Evolutionary conservation across 2,329 filamentous ascomycete genomes (phyloP).

Genomic region (Achaetomium macrosporum): DNA sequence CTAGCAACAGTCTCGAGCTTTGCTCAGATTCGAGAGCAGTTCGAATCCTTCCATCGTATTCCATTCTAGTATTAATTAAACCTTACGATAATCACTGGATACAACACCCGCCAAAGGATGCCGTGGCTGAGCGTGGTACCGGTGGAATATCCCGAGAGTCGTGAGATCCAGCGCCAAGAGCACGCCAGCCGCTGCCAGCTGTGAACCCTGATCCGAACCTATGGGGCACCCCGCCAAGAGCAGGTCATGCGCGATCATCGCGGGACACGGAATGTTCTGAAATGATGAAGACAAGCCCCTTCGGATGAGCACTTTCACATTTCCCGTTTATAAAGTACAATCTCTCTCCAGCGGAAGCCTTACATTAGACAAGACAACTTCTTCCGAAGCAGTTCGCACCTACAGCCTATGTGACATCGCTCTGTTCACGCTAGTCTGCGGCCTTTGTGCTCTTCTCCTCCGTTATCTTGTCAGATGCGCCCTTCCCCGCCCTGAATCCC

Average conservation of each 20-base stretch:
- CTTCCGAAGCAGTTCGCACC: too few species aligned
- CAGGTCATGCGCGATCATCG: not conserved
- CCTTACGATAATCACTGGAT: too few species aligned
- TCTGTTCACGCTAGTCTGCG: not conserved
- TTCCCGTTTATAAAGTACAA: not conserved
- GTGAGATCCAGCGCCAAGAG: not conserved
- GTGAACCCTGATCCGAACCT: not conserved
- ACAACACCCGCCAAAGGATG: too few species aligned
- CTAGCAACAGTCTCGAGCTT: not conserved
- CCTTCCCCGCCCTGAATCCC: slow-evolving; percentile 3
- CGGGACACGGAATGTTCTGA: not conserved
- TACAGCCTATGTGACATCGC: not conserved
- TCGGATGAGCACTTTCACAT: not conserved
- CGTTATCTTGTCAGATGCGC: not conserved
- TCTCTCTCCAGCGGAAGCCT: too few species aligned
- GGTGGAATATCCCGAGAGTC: too few species aligned
- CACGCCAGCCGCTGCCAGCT: not conserved
- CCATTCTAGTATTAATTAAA: too few species aligned
- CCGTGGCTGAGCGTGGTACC: too few species aligned
- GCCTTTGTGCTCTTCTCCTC: not conserved
- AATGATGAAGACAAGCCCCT: not conserved
- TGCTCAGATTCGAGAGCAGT: not conserved
- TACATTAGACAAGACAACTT: too few species aligned
- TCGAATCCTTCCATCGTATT: not conserved
- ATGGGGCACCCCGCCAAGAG: not conserved